Base-by-base conservation (phyloP, 2,329 filamentous ascomycete genomes). In the Salinomyces thailandicus region DNA sequence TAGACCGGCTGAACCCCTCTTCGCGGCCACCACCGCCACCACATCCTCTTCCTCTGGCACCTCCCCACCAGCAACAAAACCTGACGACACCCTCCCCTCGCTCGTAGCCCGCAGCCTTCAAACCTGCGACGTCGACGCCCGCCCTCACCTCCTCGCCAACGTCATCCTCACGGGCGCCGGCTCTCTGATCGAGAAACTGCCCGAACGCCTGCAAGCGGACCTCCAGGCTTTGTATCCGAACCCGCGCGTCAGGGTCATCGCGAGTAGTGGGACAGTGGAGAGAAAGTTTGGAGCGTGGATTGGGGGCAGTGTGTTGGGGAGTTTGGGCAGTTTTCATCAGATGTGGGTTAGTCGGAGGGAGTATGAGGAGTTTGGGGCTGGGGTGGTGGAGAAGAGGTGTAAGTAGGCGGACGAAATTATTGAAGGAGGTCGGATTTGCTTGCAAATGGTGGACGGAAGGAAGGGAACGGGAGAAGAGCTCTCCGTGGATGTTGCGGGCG, bases 271-370 rank as follows among this genome's bases (percentile, higher is more conserved):
- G 51, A 83, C 83, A 1, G 83, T 81, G 24, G 93, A 98, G 70
- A 70, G 93, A 36, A 81, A 86, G 47, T 96, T 93, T 61, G 87
- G 85, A 15, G 79, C 84, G 33, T 98, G 91, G 89, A 86, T 98
- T 49, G 91, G 93, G 31, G 91, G 91, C 31, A 95, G 86, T 62
- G 95, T 98, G 51, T 68, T 98, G 49, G 87, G 85, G 5, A 95
- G 87, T 62, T 62, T 98, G 64, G 93, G 93, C 7, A 94, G 87
- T 11, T 98, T 98, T 65, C 91, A 98, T 66, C 91, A 98, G 51
- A 89, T 98, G 82, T 98, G 91, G 91, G 93, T 98, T 51, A 89
- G 81, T 16, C 85, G 79, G 62, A 93, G 94, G 69, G 91, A 98
- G 67, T 96, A 95, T 53, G 86, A 95, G 46, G 93, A 98, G 69